Conservation (phyloP, 257 asterid genomes). For the Osmanthus fragrans region DNA sequence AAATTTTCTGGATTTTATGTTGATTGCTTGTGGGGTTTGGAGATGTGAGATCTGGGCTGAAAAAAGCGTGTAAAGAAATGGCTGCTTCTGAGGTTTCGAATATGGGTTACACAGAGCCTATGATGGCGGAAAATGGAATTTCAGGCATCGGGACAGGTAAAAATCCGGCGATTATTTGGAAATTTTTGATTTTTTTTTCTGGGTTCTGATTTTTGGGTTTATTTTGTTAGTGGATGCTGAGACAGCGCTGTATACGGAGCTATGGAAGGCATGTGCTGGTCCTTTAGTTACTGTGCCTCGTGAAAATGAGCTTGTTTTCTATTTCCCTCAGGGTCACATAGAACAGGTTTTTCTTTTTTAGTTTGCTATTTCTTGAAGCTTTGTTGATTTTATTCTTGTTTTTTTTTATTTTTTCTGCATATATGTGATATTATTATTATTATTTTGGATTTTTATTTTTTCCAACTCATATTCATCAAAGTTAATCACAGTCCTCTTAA, state of each 20-base stretch:
- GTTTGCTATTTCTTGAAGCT: not conserved
- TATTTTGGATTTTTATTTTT: not conserved
- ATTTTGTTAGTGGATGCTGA: conserved; percentile 61
- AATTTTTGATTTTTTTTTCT: not conserved
- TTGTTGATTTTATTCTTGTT: not conserved
- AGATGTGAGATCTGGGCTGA: conserved; percentile 71
- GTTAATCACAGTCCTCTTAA: conserved; percentile 10
- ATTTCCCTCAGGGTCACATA: conserved; percentile 97
- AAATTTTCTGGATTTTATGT: conserved; percentile 2
- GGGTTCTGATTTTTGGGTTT: conserved; percentile 1
- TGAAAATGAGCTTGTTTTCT: conserved; percentile 73
- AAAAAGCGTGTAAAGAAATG: conserved; percentile 40
- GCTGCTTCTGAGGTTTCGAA: conserved; percentile 57
- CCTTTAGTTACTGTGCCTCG: conserved; percentile 93
- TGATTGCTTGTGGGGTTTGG: conserved; percentile 21
- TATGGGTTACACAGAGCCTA: conserved; percentile 52
- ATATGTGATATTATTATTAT: not conserved
- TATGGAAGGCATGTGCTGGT: conserved; percentile 98
- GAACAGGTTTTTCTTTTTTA: conserved; percentile 64
- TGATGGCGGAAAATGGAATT: conserved; percentile 33
- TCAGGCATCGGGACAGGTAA: conserved; percentile 54
- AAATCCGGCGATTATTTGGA: conserved; percentile 1
- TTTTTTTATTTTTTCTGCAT: not conserved
- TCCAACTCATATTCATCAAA: conserved; percentile 21
- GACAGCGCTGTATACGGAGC: conserved; percentile 78